phyloP scores from a whole-genome alignment of 352 stramenopile genomes.

The Saprolegnia diclina region DNA sequence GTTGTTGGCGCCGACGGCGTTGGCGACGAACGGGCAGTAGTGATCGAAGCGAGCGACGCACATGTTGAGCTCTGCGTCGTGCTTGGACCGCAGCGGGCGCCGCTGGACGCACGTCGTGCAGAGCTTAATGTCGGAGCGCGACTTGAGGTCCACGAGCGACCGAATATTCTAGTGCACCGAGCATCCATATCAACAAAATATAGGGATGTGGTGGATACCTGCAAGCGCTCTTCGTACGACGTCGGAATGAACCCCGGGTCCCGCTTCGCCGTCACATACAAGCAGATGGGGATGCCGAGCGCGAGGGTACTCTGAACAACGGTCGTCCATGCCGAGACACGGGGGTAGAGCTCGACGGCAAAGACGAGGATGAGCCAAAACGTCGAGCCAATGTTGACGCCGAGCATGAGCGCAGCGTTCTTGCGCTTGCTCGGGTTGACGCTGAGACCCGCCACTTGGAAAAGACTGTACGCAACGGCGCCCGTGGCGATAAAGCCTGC shows the following conservation, averaged over 20 bases:
- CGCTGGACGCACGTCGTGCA: conserved; percentile 76
- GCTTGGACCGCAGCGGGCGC: conserved; percentile 64
- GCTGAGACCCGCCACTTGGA: conserved; percentile 53
- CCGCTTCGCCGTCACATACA: conserved; percentile 50
- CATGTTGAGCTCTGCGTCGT: conserved; percentile 67
- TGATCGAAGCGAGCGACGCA: conserved; percentile 83
- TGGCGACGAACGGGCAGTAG: conserved; percentile 85
- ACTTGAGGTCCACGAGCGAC: conserved; percentile 65
- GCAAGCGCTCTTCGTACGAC: conserved; percentile 57
- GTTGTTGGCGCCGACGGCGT: conserved; percentile 93
- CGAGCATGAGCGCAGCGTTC: conserved; percentile 60
- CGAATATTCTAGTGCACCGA: conserved; percentile 46
- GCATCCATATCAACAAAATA: conserved; percentile 3
- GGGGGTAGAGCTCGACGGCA: conserved; percentile 35
- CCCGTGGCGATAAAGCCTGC: conserved; percentile 38
- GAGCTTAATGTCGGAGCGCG: conserved; percentile 61
- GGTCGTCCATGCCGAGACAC: conserved; percentile 24
- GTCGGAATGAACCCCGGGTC: conserved; percentile 63
- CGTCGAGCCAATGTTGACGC: conserved; percentile 68
- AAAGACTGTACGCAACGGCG: conserved; percentile 32
- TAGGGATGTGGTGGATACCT: conserved; percentile 29
- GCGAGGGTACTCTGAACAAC: neutral
- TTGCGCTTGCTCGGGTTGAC: conserved; percentile 74
- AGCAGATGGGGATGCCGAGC: conserved; percentile 35
- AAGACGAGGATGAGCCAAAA: conserved; percentile 52